phyloP scores from a whole-genome alignment of 352 stramenopile genomes.

The Pelagophyceae sp. region DNA sequence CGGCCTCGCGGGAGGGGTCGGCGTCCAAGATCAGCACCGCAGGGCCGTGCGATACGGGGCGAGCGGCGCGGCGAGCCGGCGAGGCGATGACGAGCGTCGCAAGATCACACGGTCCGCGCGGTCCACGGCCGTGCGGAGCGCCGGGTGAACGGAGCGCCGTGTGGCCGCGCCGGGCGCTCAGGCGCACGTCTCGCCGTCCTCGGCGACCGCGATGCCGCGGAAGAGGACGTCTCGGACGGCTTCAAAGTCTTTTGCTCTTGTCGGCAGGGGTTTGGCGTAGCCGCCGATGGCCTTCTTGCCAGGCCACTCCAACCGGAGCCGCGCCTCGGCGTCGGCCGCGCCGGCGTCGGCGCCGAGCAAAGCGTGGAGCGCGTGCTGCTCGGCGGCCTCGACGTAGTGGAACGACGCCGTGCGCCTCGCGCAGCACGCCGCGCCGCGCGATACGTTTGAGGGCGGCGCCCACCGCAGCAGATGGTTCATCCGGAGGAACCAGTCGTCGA shows the following conservation, averaged over 20 bases:
- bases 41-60: too few relatives aligned
- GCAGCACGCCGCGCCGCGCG: constrained; percentile 42
- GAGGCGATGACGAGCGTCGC: too few relatives aligned
- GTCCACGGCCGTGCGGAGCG: too few relatives aligned
- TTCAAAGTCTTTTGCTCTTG: background rate
- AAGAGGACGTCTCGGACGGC: background rate
- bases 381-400: constrained; percentile 47
- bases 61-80: too few relatives aligned
- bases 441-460: constrained; percentile 28
- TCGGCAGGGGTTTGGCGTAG: background rate
- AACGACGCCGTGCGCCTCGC: constrained; percentile 48
- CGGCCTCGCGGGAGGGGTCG: too few relatives aligned
- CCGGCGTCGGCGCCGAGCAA: background rate
- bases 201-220: background rate
- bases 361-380: constrained; percentile 6
- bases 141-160: too few relatives aligned
- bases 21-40: too few relatives aligned
- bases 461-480: constrained; percentile 37
- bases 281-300: background rate
- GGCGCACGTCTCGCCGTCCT: background rate
- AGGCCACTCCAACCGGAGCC: background rate
- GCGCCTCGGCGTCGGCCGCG: background rate
- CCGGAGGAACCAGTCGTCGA: constrained; percentile 55
- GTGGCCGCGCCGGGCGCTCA: too few relatives aligned
- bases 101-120: too few relatives aligned